Conservation (phyloP, 257 asterid genomes). For the Jacaranda mimosifolia region DNA sequence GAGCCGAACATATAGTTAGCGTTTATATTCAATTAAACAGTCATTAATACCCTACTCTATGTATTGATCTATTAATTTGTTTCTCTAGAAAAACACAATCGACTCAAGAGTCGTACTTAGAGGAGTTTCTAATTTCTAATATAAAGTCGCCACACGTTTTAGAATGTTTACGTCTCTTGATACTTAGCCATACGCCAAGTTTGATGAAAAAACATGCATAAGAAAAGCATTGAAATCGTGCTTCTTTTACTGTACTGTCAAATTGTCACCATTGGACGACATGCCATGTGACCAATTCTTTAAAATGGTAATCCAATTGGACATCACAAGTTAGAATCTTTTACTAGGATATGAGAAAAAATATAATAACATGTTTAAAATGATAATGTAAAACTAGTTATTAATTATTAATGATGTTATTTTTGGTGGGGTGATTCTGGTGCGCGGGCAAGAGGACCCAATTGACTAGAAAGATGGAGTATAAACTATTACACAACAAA, state of each 20-base stretch:
- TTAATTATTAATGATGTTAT: too few relatives aligned
- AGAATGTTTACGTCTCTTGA: slow-evolving; percentile 18
- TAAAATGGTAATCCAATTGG: not conserved
- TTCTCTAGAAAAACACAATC: slow-evolving; percentile 14
- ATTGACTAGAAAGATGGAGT: too few relatives aligned
- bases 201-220: slow-evolving; percentile 11
- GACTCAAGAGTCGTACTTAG: not conserved
- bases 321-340: not conserved
- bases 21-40: too few relatives aligned
- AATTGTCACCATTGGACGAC: slow-evolving; percentile 12
- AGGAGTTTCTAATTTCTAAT: slow-evolving; percentile 5
- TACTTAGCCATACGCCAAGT: not conserved
- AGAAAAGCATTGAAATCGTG: slow-evolving; percentile 26
- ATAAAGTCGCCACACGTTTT: slow-evolving; percentile 31
- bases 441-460: too few relatives aligned
- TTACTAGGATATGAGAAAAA: not conserved
- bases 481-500: too few relatives aligned
- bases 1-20: too few relatives aligned
- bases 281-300: slow-evolving; percentile 24
- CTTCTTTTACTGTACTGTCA: slow-evolving; percentile 12
- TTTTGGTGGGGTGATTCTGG: too few relatives aligned
- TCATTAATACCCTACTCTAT: too few relatives aligned
- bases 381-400: too few relatives aligned
- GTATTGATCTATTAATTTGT: not conserved
- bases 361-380: too few relatives aligned